Evolutionary conservation across 176 grass and related monocot genomes (phyloP).

Genomic region (Carex scoparia): DNA sequence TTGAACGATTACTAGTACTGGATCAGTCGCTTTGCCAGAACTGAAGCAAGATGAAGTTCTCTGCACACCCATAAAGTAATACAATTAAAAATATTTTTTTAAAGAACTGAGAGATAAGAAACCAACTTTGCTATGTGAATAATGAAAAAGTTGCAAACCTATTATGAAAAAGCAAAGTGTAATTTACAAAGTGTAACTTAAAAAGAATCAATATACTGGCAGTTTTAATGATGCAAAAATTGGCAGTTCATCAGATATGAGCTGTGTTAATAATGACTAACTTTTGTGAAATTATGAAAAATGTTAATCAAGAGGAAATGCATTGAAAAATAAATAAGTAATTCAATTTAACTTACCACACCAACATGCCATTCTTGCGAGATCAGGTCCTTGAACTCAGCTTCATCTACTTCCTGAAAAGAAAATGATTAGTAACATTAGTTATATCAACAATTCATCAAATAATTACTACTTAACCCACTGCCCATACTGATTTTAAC

Average conservation of each 20-base stretch:
- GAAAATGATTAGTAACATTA: background rate
- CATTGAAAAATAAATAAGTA: background rate
- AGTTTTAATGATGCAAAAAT: background rate
- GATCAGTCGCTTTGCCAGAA: slow-evolving; percentile 35
- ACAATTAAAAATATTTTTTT: slow-evolving; percentile 7
- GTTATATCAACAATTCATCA: background rate
- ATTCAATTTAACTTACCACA: slow-evolving; percentile 52
- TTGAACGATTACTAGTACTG: slow-evolving; percentile 69
- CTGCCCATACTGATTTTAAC: background rate
- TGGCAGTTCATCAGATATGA: background rate
- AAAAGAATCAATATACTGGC: background rate
- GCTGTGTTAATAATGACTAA: background rate
- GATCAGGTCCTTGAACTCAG: slow-evolving; percentile 66
- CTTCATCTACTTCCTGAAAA: slow-evolving; percentile 78
- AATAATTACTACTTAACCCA: background rate
- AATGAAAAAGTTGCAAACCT: no score
- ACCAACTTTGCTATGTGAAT: background rate
- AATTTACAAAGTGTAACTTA: background rate
- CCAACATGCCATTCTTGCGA: slow-evolving; percentile 93
- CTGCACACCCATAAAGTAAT: slow-evolving; percentile 29
- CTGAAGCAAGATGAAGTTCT: slow-evolving; percentile 26
- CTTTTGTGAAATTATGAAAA: background rate
- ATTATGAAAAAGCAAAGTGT: background rate
- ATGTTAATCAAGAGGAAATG: background rate
- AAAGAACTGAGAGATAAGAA: background rate